Evolutionary conservation across 129 eudicot species (phyloP), one percentile per base, ranked within the genome.

Genomic region (Sambucus nigra): DNA sequence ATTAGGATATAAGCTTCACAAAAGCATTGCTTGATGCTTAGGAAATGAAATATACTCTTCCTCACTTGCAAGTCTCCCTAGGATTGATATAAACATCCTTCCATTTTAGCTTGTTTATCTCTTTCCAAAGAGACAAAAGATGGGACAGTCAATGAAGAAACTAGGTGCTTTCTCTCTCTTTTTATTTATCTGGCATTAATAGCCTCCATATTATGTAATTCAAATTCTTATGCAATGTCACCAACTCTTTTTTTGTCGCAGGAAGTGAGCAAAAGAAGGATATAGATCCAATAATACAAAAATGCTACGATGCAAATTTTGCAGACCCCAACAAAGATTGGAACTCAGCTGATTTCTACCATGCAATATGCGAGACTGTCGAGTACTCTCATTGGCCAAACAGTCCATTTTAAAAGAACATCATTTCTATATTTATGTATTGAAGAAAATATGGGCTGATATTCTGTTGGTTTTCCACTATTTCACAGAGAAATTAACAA

Each of bases 401-500:
- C 9, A 11, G 5, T 23, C 14, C 23, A 1, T 19, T 55, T 15
- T 14, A 60, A 38, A 25, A 47, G 54, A 48, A 47, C 23, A 22
- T 5, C 3, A 63, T 17, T 14, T 11, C 3, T 23, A 2, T 32
- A 17, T 28, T 0, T 21, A 5, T 33, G 5, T 44, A 44, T 0
- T 14, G 15, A 5, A 2, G 19, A 3, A 17, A 0, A 3, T 47
- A 2, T 47, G 25, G 25, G 26, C 13, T 55, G 17, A 49, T 38
- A 20, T 20, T 39, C 41, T 64, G 7, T 46, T 22, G 16, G 55
- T 9, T 13, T 25, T 22, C 5, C 22, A 48, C 25, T 32, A 32
- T 32, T 42, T 64, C 14, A 29, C 78, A 88, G 96, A 68, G 84
- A 83, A 60, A 66, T 88, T 45, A 88, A 88, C 80, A 72, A 61